Evolutionary conservation across 257 asterid species (phyloP).

Genomic region (Paulownia fortunei): DNA sequence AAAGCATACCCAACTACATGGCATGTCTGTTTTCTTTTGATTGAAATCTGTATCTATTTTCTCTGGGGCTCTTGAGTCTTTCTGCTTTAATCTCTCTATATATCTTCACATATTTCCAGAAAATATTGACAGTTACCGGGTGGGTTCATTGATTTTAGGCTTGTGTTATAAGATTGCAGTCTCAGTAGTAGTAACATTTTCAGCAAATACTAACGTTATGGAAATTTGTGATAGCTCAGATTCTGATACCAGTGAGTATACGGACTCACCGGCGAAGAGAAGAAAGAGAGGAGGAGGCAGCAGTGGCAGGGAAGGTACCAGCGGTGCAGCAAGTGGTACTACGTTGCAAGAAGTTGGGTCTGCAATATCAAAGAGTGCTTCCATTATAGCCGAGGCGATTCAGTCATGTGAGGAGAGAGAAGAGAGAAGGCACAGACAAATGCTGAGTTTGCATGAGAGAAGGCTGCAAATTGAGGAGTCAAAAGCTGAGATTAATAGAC

Average conservation of each 20-base stretch:
- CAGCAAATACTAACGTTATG: background rate
- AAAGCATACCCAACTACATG: no score
- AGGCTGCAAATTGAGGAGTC: constrained; percentile 78
- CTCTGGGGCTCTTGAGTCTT: background rate
- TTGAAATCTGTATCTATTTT: no score
- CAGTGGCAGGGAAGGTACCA: constrained; percentile 31
- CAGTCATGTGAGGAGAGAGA: constrained; percentile 72
- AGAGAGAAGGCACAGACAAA: constrained; percentile 72
- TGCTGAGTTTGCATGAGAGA: constrained; percentile 69
- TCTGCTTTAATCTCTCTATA: no score
- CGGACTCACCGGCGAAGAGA: constrained; percentile 72
- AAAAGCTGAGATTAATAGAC: constrained; percentile 74
- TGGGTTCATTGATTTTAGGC: background rate
- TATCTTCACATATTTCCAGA: no score
- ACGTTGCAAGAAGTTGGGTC: constrained; percentile 61
- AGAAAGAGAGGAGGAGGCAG: constrained; percentile 51
- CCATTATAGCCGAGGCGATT: constrained; percentile 71
- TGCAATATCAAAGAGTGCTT: constrained; percentile 71
- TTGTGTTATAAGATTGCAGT: background rate
- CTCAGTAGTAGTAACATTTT: constrained; percentile 12
- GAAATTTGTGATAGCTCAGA: constrained; percentile 25
- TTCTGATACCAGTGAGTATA: constrained; percentile 59
- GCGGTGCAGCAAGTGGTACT: constrained; percentile 27
- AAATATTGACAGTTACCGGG: no score
- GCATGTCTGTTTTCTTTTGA: no score